Conservation (phyloP, 2,329 filamentous ascomycete genomes). For the Neonectria hederae region DNA sequence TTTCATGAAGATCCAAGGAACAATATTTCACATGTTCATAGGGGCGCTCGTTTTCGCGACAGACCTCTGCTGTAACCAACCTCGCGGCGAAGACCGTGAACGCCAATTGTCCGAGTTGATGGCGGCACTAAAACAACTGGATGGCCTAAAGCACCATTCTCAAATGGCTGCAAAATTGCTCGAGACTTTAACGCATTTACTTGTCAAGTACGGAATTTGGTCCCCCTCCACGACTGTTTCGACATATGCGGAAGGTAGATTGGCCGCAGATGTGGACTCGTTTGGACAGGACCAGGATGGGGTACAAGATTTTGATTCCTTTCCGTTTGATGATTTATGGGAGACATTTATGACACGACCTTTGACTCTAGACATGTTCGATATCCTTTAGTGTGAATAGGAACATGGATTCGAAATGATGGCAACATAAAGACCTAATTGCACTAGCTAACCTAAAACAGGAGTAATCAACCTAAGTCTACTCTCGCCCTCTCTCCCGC, state of each 20-base stretch:
- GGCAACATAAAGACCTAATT: too few species aligned
- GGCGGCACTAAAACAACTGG: neutral
- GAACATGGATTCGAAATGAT: too few species aligned
- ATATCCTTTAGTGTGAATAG: neutral
- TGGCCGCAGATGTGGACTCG: neutral
- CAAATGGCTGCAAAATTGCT: neutral
- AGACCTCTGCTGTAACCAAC: neutral
- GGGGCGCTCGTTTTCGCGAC: neutral
- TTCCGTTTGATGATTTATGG: neutral
- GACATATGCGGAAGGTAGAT: neutral
- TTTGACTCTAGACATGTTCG: neutral
- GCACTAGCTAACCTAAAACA: too few species aligned
- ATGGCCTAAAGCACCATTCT: neutral
- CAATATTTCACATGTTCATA: neutral
- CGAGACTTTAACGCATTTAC: neutral
- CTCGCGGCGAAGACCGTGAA: neutral
- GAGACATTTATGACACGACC: neutral
- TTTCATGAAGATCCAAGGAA: constrained; percentile 2
- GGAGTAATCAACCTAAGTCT: too few species aligned
- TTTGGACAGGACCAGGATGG: neutral
- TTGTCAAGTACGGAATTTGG: neutral
- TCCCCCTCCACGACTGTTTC: neutral
- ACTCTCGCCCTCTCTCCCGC: too few species aligned
- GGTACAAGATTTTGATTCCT: neutral
- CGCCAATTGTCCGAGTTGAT: neutral